Percentiles rank a stretch among this genome's conserved stretches.
Conservation (phyloP, 768 basidiomycete species). For the Pleurotus tuber-regium region DNA sequence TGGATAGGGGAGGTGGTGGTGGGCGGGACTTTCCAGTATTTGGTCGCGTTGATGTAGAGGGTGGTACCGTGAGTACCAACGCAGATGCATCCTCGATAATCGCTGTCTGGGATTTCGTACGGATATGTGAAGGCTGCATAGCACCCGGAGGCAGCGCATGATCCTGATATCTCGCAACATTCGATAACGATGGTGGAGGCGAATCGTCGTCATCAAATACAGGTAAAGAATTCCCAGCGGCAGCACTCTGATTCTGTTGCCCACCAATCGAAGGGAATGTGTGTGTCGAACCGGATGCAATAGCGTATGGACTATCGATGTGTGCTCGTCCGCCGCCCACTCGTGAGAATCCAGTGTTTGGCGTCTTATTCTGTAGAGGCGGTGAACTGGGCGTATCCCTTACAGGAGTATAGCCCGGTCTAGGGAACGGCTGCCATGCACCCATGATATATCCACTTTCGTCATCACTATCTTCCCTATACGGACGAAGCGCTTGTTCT, state of each 20-base stretch:
- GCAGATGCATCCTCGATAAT: constrained; percentile 67
- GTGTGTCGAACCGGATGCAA: constrained; percentile 57
- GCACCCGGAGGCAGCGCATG: constrained; percentile 54
- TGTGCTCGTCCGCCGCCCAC: constrained; percentile 88
- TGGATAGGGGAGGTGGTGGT: not conserved
- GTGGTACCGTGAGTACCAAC: constrained; percentile 17
- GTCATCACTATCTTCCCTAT: constrained; percentile 77
- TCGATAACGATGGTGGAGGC: constrained; percentile 52
- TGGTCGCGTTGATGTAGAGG: constrained; percentile 13
- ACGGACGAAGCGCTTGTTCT: constrained; percentile 74
- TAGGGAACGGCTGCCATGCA: constrained; percentile 82
- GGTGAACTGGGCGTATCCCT: constrained; percentile 34
- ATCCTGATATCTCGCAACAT: constrained; percentile 38
- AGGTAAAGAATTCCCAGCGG: constrained; percentile 13
- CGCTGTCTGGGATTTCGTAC: constrained; percentile 82
- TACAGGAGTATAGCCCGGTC: constrained; percentile 47
- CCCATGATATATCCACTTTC: constrained; percentile 88
- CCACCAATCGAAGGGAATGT: constrained; percentile 63
- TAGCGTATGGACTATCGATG: constrained; percentile 83
- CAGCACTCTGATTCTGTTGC: constrained; percentile 35
- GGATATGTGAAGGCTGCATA: constrained; percentile 61
- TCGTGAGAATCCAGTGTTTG: constrained; percentile 85
- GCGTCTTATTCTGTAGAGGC: constrained; percentile 22
- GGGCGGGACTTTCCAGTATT: not conserved
- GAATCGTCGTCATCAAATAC: constrained; percentile 39